Evolutionary conservation across 2,329 filamentous ascomycete species (phyloP).

Genomic region (Thermomyces lanuginosus): DNA sequence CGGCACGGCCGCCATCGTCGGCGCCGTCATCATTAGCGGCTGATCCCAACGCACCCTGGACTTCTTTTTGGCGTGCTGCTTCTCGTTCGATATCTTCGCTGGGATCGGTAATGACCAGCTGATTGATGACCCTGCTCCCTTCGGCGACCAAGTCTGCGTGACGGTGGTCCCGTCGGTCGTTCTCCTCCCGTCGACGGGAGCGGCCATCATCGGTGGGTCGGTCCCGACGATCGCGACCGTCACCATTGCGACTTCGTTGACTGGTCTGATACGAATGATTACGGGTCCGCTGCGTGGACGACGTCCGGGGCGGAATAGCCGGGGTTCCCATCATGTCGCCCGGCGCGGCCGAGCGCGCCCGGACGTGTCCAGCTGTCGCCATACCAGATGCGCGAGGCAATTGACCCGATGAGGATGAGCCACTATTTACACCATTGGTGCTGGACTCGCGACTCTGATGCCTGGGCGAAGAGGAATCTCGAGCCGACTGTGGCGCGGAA

Average conservation of each 20-base stretch:
- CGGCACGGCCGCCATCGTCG: slow-evolving; percentile 25
- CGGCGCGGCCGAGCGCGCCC: slow-evolving; percentile 18
- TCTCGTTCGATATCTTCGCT: slow-evolving; percentile 57
- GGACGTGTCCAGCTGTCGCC: too few species aligned
- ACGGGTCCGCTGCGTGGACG: slow-evolving; percentile 48
- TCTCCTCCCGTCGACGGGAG: slow-evolving; percentile 33
- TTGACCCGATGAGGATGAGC: too few species aligned
- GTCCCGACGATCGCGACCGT: slow-evolving; percentile 17
- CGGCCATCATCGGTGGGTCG: slow-evolving; percentile 25
- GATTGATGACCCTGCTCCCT: slow-evolving; percentile 62
- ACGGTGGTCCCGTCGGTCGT: slow-evolving; percentile 23
- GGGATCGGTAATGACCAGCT: slow-evolving; percentile 60
- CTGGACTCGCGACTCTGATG: slow-evolving; percentile 8
- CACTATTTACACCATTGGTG: slow-evolving; percentile 8
- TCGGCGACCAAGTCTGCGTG: slow-evolving; percentile 49
- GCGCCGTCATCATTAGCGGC: slow-evolving; percentile 35
- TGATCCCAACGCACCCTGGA: slow-evolving; percentile 28
- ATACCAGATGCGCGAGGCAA: too few species aligned
- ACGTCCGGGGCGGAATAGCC: slow-evolving; percentile 64
- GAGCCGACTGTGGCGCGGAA: slow-evolving; percentile 35
- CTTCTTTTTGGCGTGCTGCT: slow-evolving; percentile 50
- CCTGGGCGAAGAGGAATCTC: slow-evolving; percentile 28
- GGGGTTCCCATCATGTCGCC: slow-evolving; percentile 43
- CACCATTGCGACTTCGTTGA: slow-evolving; percentile 22
- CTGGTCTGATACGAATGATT: slow-evolving; percentile 18